A percentile compares a stretch with the other conserved stretches of the same genome.
Evolutionary conservation across 2,329 filamentous ascomycete species (phyloP).

Genomic region (Teratosphaeria epicoccoides): DNA sequence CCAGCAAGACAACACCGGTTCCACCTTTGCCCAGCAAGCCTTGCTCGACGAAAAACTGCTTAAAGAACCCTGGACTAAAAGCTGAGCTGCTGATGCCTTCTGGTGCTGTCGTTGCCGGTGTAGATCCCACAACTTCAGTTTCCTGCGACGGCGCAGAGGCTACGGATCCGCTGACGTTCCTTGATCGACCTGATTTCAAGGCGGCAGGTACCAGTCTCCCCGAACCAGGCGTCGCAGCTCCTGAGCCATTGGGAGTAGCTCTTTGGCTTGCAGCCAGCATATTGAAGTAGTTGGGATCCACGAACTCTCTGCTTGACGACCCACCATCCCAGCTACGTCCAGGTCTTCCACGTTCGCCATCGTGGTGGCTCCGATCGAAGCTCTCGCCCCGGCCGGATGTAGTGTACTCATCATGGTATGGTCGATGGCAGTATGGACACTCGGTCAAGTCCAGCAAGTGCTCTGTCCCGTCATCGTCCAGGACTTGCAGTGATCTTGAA

Average conservation of each 20-base stretch:
- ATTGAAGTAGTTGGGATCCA: conserved; percentile 88
- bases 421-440: conserved; percentile 85
- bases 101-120: conserved; percentile 28
- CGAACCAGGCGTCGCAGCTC: conserved; percentile 22
- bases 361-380: neutral
- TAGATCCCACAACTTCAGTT: conserved; percentile 38
- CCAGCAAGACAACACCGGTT: conserved; percentile 89
- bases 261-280: conserved; percentile 59
- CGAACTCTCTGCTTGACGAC: conserved; percentile 49
- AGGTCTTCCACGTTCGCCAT: neutral
- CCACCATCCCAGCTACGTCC: neutral
- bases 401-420: conserved; percentile 42
- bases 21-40: conserved; percentile 77
- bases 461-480: conserved; percentile 41
- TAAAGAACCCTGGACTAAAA: conserved; percentile 88
- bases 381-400: conserved; percentile 1
- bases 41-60: conserved; percentile 85
- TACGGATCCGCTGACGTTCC: conserved; percentile 21
- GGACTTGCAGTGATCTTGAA: conserved; percentile 76
- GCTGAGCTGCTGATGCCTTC: conserved; percentile 75
- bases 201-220: conserved; percentile 34
- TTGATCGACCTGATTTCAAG: conserved; percentile 22
- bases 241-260: conserved; percentile 35
- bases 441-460: conserved; percentile 50
- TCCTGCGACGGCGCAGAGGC: conserved; percentile 36